A percentile compares a stretch with the other conserved stretches of the same genome.
These are phyloP conservation scores for Eucalyptus regnans DNA, from an alignment of 345 rosid species.

Conservation along the genomic window DNA sequence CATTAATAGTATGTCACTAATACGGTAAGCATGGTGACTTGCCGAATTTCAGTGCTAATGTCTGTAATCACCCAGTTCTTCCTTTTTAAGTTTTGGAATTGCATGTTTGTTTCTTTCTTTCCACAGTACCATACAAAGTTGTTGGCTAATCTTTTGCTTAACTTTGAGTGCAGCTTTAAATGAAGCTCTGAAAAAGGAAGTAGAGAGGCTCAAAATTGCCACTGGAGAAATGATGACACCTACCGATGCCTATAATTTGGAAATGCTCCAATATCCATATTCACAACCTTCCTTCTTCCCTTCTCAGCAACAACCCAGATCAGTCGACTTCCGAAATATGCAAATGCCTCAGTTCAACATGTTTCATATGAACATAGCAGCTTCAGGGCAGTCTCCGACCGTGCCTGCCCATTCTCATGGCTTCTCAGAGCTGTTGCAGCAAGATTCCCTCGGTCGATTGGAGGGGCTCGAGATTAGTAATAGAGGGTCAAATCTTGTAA, in stretches of 20 bases:
- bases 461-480: conserved; percentile 80
- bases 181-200: conserved; percentile 84
- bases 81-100: not conserved
- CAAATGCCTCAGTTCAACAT: conserved; percentile 43
- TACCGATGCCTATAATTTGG: conserved; percentile 50
- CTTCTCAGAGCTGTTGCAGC: conserved; percentile 52
- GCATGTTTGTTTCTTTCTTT: not conserved
- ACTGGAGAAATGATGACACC: conserved; percentile 63
- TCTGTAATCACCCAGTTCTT: not conserved
- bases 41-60: not conserved
- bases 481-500: conserved; percentile 41
- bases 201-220: conserved; percentile 63
- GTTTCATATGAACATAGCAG: conserved; percentile 23
- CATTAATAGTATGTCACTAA: not conserved
- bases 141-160: not conserved
- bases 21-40: not conserved
- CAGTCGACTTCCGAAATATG: conserved; percentile 18
- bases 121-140: not conserved
- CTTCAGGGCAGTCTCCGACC: conserved; percentile 19
- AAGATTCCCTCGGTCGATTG: conserved; percentile 57
- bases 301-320: conserved; percentile 28
- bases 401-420: conserved; percentile 18
- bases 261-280: conserved; percentile 56
- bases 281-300: conserved; percentile 31
- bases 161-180: conserved; percentile 43